Base-by-base conservation (phyloP, 495 filamentous ascomycete species). In the Neurospora cerealis region DNA sequence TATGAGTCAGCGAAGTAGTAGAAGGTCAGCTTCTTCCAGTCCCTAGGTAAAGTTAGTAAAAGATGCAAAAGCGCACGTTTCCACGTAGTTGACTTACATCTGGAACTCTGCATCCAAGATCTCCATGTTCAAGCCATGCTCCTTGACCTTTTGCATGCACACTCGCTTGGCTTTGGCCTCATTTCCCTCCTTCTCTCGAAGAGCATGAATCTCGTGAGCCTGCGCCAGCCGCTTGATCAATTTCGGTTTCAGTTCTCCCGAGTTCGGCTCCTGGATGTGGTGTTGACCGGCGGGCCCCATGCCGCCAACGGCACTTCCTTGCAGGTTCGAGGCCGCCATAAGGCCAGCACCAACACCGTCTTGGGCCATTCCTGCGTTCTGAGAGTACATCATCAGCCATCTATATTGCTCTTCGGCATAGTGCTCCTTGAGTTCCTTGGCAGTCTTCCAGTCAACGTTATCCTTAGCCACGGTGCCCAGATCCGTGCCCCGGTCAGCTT, bases 91-190 rank as follows among this genome's bases (percentile, higher is more conserved):
- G 69, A 87, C 93, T 88, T 86, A 97, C 96, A 97, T 94, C 79
- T 99, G 96, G 80, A 97, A 99, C 81, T 99, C 96, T n/a, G 96
- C 96, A 82, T 99, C 96, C 17, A 99, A 88, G 73, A 99, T 98
- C 79, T 99, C 96, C 96, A 99, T 98, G 73, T 95, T 93, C 13
- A 99, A 87, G 54, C 93, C 91, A 83, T 98, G 95, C 77, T 98
- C 96, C 69, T 89, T 90, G 44, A 97, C 96, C 81, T 99, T 99
- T 77, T 95, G 92, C 85, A 97, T 95, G 77, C 94, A 98, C 62
- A 97, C 91, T 34, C 96, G 90, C 84, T 98, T 98, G 17, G 96
- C 96, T 79, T 98, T 99, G 41, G 96, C 96, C 81, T 99, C 96
- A 73, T 95, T 94, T 38, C 95, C 96, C 83, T 99, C 96, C 80